A percentile compares a stretch with the other conserved stretches of the same genome.
Evolutionary conservation across 2,329 filamentous ascomycete genomes (phyloP).

Genomic region (Dryadomyces quercus-mongolicae): DNA sequence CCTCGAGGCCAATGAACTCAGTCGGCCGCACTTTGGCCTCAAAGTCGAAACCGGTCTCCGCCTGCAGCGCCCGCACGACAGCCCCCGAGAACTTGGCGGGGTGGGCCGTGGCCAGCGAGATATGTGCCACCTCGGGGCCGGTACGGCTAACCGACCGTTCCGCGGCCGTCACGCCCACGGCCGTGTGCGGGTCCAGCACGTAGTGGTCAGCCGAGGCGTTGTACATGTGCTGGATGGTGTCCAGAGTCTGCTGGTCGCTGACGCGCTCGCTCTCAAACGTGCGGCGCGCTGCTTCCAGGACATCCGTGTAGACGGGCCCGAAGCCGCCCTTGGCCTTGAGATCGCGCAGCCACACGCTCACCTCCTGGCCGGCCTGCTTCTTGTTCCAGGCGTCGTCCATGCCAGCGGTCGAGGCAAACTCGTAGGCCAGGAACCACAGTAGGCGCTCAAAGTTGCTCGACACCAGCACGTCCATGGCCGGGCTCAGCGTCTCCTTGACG

Average conservation of each 20-base stretch:
- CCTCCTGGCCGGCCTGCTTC: conserved; percentile 62
- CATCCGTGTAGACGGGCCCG: conserved; percentile 57
- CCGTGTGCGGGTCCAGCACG: conserved; percentile 85
- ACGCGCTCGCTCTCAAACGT: conserved; percentile 75
- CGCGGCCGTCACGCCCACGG: conserved; percentile 72
- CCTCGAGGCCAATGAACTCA: conserved; percentile 70
- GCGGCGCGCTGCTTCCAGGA: conserved; percentile 57
- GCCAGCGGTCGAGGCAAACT: conserved; percentile 42
- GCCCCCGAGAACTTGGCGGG: conserved; percentile 88
- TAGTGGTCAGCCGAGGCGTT: conserved; percentile 34
- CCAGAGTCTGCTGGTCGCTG: conserved; percentile 53
- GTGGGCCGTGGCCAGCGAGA: conserved; percentile 86
- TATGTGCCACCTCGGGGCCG: conserved; percentile 47
- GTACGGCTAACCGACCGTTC: conserved; percentile 51
- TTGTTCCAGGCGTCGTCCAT: conserved; percentile 56
- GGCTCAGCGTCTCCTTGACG: conserved; percentile 83
- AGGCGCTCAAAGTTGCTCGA: conserved; percentile 94
- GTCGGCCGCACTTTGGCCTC: conserved; percentile 60
- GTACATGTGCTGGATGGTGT: conserved; percentile 50
- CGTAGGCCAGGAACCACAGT: conserved; percentile 80
- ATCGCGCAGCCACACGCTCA: conserved; percentile 64
- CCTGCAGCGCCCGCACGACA: conserved; percentile 66
- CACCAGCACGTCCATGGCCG: conserved; percentile 96
- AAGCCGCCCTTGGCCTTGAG: conserved; percentile 78
- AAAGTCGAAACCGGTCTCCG: conserved; percentile 64